Base-by-base conservation (phyloP, 306 rosid genomes). In the Quercus rubra region DNA sequence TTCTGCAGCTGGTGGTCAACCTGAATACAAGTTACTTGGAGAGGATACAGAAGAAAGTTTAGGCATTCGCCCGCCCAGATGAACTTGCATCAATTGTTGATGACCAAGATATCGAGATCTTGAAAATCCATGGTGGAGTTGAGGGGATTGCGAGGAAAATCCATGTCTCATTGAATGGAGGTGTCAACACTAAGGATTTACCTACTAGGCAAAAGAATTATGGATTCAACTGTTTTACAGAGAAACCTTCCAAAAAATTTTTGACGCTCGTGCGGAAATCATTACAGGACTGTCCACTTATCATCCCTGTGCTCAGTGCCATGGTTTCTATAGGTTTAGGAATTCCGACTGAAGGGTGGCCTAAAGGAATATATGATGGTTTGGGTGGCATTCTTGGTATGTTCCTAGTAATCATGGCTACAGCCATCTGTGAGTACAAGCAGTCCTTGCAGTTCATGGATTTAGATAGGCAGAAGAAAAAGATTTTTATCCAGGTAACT, bases 321-420 rank as follows among this genome's bases (percentile, higher is more conserved):
- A 51, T 88, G 82, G 91, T 90, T 64, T 93, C 99, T 75, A 77
- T 95, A 71, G 97, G 89, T 51, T 82, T 91, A 54, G 99, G 99
- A 62, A 58, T 93, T 72, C 85, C 94, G 78, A 95, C 99, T 46
- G 98, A 95, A 87, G 99, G 99, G 71, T 92, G 91, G 94, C 99
- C 99, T 31, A 87, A 77, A 81, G 99, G 99, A 30, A 78, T 79
- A 25, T 93, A 93, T 86, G 99, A 95, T 85, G 99, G 99, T 51
- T 71, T 90, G 51, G 99, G 99, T 77, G 93, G 93, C 86, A 30
- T 95, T 83, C 58, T 95, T 35, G 90, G 99, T 85, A 35, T 93
- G 51, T 35, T 88, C 41, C 86, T 95, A 85, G 98, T 92, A 28
- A 97, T 95, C 74, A 73, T 85, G 79, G 99, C 91, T 76, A 95